Conservation (phyloP, 2,329 filamentous ascomycete species). For the Calonectria hawksworthii region DNA sequence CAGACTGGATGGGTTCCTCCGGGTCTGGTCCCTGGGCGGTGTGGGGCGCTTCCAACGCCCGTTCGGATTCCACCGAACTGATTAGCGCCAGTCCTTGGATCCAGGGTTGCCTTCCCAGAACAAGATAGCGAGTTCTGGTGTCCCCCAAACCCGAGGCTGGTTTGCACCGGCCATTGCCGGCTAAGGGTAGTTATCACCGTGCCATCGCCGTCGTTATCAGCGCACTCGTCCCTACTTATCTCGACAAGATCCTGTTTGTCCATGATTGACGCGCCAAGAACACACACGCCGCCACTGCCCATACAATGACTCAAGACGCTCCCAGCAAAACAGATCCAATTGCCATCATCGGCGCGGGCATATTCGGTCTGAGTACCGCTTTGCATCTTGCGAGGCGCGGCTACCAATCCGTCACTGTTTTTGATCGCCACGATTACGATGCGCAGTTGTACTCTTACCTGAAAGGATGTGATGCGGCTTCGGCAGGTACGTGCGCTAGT, state of each 20-base stretch:
- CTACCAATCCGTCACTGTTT: constrained; percentile 61
- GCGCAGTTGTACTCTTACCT: constrained; percentile 56
- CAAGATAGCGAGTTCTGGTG: neutral
- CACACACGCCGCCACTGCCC: neutral
- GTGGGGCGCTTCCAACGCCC: neutral
- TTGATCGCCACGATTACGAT: constrained; percentile 62
- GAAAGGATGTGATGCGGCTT: constrained; percentile 56
- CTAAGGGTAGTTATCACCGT: neutral
- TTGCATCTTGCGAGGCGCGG: constrained; percentile 53
- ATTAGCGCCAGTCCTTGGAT: neutral
- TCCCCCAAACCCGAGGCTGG: neutral
- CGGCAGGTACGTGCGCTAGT: constrained; percentile 50
- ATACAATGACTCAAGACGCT: constrained; percentile 3
- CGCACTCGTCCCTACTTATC: neutral
- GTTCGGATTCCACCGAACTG: constrained; percentile 27
- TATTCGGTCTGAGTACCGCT: constrained; percentile 53
- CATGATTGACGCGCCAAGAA: neutral
- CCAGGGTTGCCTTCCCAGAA: neutral
- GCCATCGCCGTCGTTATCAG: neutral
- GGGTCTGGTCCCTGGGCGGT: constrained; percentile 1
- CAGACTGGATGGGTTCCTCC: constrained; percentile 29
- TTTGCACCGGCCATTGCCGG: neutral
- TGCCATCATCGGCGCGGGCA: constrained; percentile 32
- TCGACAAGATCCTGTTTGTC: neutral
- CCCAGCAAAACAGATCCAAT: constrained; percentile 26